phyloP scores from a whole-genome alignment of 176 grass and related monocot genomes.

The Cenchrus americanus region DNA sequence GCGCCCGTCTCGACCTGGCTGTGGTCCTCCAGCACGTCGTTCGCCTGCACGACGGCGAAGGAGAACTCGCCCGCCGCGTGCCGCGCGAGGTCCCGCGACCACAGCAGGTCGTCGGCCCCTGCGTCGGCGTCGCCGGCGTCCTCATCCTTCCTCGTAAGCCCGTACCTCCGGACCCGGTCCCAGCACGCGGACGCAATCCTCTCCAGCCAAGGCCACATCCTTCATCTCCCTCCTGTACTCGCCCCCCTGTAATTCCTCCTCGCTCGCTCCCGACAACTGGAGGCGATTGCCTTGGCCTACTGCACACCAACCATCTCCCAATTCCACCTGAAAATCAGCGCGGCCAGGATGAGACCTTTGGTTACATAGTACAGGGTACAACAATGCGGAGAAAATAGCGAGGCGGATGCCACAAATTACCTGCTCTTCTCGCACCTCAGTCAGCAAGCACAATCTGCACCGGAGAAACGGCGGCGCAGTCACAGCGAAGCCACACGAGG shows the following conservation, averaged over 20 bases:
- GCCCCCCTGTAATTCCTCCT: not conserved
- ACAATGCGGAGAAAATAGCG: not conserved
- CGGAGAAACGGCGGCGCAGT: not conserved
- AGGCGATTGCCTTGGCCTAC: not conserved
- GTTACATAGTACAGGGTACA: not conserved
- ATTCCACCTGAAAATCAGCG: conserved; percentile 16
- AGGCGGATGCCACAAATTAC: not conserved
- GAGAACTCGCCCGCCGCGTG: conserved; percentile 91
- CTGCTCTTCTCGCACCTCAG: conserved; percentile 13
- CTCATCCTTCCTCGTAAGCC: conserved; percentile 90
- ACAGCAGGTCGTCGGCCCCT: conserved; percentile 68
- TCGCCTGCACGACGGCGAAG: conserved; percentile 94
- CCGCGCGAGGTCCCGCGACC: conserved; percentile 77
- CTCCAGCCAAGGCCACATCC: conserved; percentile 92
- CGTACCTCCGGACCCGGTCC: conserved; percentile 87
- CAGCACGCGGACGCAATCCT: conserved; percentile 82
- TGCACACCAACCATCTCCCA: not conserved
- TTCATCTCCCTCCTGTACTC: conserved; percentile 73
- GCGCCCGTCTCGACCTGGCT: conserved; percentile 89
- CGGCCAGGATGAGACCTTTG: not conserved
- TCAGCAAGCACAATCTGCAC: not conserved
- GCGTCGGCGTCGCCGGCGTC: conserved; percentile 39
- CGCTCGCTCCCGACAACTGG: not conserved
- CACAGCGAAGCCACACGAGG: not conserved
- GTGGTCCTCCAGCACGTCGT: conserved; percentile 93